Conservation (phyloP, 2,329 filamentous ascomycete species). For the Lachnellula hyalina region DNA sequence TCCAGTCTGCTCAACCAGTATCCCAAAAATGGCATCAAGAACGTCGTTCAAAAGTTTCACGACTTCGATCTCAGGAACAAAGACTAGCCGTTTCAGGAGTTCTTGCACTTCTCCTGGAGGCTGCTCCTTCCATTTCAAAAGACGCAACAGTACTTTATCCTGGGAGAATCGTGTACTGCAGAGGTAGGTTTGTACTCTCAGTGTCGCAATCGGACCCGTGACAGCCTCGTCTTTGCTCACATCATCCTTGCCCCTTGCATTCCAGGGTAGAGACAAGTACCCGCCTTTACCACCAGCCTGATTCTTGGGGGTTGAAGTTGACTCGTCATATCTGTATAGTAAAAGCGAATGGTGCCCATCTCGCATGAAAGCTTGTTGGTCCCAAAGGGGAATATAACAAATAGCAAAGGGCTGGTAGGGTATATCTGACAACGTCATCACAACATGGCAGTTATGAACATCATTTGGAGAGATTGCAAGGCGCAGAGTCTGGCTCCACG, state of each 20-base stretch:
- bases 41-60: conserved; percentile 90
- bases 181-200: conserved; percentile 77
- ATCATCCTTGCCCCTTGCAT: conserved; percentile 59
- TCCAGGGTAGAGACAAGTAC: conserved; percentile 82
- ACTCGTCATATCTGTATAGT: conserved; percentile 87
- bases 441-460: conserved; percentile 76
- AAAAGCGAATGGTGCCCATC: conserved; percentile 79
- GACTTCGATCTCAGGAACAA: conserved; percentile 95
- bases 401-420: conserved; percentile 86
- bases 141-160: conserved; percentile 75
- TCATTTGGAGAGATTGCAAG: conserved; percentile 74
- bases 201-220: conserved; percentile 72
- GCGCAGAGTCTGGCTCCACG: conserved; percentile 84
- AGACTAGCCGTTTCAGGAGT: conserved; percentile 76
- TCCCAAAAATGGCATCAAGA: conserved; percentile 84
- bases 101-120: conserved; percentile 65
- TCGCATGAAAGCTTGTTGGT: conserved; percentile 79
- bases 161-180: conserved; percentile 96
- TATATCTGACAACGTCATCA: conserved; percentile 83
- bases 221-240: conserved; percentile 66
- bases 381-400: conserved; percentile 91
- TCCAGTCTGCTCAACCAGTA: conserved; percentile 84
- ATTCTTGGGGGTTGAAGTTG: conserved; percentile 64
- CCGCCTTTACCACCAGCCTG: conserved; percentile 69
- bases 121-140: conserved; percentile 81